Conservation (phyloP, 768 basidiomycete genomes). For the Sporobolomyces phaffii region DNA sequence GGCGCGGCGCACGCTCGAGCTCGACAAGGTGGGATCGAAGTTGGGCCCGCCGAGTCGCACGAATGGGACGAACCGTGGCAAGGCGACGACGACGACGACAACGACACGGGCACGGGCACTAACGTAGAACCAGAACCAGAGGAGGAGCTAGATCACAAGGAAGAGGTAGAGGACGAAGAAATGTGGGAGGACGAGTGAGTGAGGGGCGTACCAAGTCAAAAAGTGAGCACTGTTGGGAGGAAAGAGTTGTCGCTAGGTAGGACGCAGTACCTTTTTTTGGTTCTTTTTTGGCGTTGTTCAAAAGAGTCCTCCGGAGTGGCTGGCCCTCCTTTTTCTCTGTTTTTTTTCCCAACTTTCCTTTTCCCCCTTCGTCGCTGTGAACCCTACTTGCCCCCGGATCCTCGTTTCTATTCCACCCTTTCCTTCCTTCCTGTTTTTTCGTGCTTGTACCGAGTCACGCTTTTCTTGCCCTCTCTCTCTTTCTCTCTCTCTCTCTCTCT, state of each 20-base stretch:
- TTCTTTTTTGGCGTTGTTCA: too few relatives aligned
- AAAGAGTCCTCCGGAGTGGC: too few relatives aligned
- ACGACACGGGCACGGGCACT: not conserved
- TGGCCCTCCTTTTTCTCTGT: too few relatives aligned
- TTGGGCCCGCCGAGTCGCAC: not conserved
- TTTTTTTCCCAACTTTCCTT: too few relatives aligned
- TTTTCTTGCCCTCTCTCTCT: not conserved
- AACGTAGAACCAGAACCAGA: too few relatives aligned
- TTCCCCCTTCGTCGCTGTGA: too few relatives aligned
- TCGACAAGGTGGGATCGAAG: constrained; percentile 43
- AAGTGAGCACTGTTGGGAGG: too few relatives aligned
- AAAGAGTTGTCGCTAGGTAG: too few relatives aligned
- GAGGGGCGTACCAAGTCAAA: too few relatives aligned
- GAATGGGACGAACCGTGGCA: constrained; percentile 82
- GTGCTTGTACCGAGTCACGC: too few relatives aligned
- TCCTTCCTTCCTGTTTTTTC: not conserved
- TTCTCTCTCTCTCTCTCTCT: not conserved
- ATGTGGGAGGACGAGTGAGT: constrained; percentile 14
- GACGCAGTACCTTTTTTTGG: too few relatives aligned
- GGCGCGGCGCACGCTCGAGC: constrained; percentile 49
- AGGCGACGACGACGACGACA: constrained; percentile 41
- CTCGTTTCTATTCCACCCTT: not conserved
- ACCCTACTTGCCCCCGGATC: too few relatives aligned
- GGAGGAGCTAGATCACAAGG: not conserved
- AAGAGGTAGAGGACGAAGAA: not conserved